Evolutionary conservation across 2,329 filamentous ascomycete species (phyloP), one percentile per base, ranked within the genome.

Genomic region (Harringtonia aguacate): DNA sequence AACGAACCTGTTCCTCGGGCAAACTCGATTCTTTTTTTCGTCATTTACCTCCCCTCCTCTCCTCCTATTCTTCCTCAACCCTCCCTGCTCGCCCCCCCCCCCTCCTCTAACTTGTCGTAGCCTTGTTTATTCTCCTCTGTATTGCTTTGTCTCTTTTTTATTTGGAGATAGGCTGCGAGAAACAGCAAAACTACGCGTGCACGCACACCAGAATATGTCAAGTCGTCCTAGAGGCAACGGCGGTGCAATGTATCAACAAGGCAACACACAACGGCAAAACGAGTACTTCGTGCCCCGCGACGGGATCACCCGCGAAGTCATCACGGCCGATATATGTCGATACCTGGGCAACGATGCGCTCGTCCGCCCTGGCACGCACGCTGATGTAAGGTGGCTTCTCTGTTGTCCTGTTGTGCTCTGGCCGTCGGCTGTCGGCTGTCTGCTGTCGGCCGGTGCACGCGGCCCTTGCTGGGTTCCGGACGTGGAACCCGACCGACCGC

Each of bases 321-420:
- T 89, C 64, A 86, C 85, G 50, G 81, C 83, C 59, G 84, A 89
- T 61, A 86, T 89, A 53, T 88, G 84, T 68, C 82, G 84, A 59
- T 89, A 87, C 61, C 73, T 89, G 54, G 84, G 84, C 57, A 86
- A 86, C 62, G 84, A 89, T 69, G 84, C 84, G 53, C 73, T 86
- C 56, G 84, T 86, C 58, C 80, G 81, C 58, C 84, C 83, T 47
- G 81, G 81, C 56, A 77, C 75, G 55, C 82, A 84, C 63, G 12
- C 34, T 20, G 77, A 84, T 73, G 82, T 86, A 73, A 55, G 70
- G 36, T 39, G 46, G 43, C 29, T 29, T 43, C 45, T 43, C 46
- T 38, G 41, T 46, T 45, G 41, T 8, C 30, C 14, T 30, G 33
- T 10, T 17, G n/a, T 7, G 8, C 18, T 28, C 13, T 20, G 6